Percentiles rank a stretch among this genome's conserved stretches.
Conservation (phyloP, 179 eudicot species). For the Nepenthes alata region DNA sequence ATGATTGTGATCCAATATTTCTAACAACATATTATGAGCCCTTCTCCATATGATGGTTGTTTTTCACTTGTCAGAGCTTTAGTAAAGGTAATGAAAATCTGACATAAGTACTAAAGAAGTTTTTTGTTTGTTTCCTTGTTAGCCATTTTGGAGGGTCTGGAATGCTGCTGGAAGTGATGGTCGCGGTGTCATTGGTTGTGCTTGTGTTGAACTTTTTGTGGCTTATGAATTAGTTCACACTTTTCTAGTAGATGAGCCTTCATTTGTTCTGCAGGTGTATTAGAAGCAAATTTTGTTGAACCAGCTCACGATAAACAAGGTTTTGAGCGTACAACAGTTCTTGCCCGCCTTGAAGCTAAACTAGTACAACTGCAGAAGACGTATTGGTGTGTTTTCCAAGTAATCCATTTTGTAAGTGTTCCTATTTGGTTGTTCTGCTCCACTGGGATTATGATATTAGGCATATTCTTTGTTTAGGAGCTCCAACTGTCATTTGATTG, state of each 20-base stretch:
- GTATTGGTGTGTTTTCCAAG: constrained; percentile 50
- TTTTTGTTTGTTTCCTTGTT: constrained; percentile 13
- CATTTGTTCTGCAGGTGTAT: constrained; percentile 49
- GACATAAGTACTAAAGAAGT: not conserved
- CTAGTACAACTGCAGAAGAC: constrained; percentile 68
- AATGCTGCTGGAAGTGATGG: constrained; percentile 97
- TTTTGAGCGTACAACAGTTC: constrained; percentile 94
- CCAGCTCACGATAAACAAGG: constrained; percentile 99
- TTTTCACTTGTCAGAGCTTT: not conserved
- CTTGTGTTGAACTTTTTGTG: constrained; percentile 3
- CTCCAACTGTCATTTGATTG: constrained; percentile 63
- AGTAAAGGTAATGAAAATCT: too few species aligned
- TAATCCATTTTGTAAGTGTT: not conserved
- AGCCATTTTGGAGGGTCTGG: constrained; percentile 99
- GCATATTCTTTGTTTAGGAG: constrained; percentile 34
- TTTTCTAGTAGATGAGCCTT: constrained; percentile 9
- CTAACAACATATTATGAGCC: not conserved
- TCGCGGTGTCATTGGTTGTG: constrained; percentile 88
- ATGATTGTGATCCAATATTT: too few species aligned
- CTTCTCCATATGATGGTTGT: not conserved
- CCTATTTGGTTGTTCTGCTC: not conserved
- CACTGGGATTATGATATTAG: constrained; percentile 4
- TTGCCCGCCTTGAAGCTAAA: constrained; percentile 69
- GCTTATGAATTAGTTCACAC: constrained; percentile 3
- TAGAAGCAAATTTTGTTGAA: constrained; percentile 96